Evolutionary conservation across 768 basidiomycete species (phyloP), one percentile per base, ranked within the genome.

Genomic region (Lentinula sp.): DNA sequence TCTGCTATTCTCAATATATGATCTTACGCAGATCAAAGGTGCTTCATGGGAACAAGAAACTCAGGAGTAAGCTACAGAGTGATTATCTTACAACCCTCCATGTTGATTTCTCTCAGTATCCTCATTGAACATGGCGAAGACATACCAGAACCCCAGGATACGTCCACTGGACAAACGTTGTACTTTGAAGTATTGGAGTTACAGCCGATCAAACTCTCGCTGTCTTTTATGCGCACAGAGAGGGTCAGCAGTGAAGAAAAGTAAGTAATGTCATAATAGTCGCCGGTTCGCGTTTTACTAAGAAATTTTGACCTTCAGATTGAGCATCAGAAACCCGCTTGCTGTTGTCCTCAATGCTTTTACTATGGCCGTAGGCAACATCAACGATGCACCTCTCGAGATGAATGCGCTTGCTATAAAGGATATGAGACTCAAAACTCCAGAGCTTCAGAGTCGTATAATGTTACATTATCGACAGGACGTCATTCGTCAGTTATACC

Each of bases 221-320:
- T 99, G 16, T 98, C 97, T 0, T 99, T 99, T 78, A 96, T 97
- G 92, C 86, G 95, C 16, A 96, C 96, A 0, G 97, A 98, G 66
- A 79, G 92, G 33, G 85, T 96, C 60, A 97, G 90, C 72, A 90
- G 90, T 45, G 95, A 95, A 69, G 91, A 95, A 69, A 94, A 94
- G 96, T 96, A 72, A 67, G 87, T 64, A 15, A 13, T 58, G 4
- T 2, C 23, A 20, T 5, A 35, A 28, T n/a, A 7, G 20, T 10
- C 4, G 28, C 4, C 46, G 33, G 37, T 10, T 16, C 41, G 33
- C 33, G 1, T 33, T 58, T 23, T 59, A 13, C 52, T 54, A 23
- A 55, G 45, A 50, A 58, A 57, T 48, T 62, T 61, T 61, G 23
- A 23, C 16, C 16, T 56, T 33, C 33, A 91, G 89, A 72, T 74